Evolutionary conservation across 106 monocot species (phyloP), one percentile per base, ranked within the genome.

Genomic region (Dioscorea alata): DNA sequence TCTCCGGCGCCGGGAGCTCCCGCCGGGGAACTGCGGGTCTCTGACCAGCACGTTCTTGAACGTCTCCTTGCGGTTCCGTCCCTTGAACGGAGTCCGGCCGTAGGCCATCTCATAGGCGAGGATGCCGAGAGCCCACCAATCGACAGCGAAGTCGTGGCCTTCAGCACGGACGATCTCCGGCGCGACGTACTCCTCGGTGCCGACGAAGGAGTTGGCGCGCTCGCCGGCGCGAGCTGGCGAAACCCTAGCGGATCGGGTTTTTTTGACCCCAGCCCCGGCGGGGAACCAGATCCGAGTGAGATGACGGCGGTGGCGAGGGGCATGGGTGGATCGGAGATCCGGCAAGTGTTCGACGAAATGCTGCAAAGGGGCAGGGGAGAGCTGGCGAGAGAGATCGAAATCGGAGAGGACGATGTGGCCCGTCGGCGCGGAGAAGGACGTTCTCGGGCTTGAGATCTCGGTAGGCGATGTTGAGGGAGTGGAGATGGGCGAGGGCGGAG

Each of bases 361-460:
- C 73, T 22, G 12, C 61, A 25, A 9, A 31, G 18, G 50, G 23
- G 12, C 20, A 12, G 48, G 10, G 60, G 83, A 53, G 59, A 96
- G 85, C 32, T 80, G 57, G 21, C 89, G 80, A 49, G 91, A 96
- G 64, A 96, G 96, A 50, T 96, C 96, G 82, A 96, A 96, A 69
- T 96, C 96, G 25, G 96, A 82, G 75, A 96, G 89, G 20, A 82
- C 69, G 64, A 96, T 23, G 71, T 96, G 96, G 48, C 96, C 96
- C 96, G 64, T 79, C 69, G n/a, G 71, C 48, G 33, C 78, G 75
- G 78, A 96, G 22, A 61, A 96, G 85, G 72, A 96, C 63, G 73
- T 96, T 96, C 80, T 96, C 96, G 14, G 96, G 96, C 78, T 96
- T 96, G 62, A 96, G 81, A 64, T 96, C 96, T 42, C 96, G 85